These are phyloP conservation scores for Trypanosoma brucei DNA, from an alignment of 208 protist genomes.

Conservation along the genomic window DNA sequence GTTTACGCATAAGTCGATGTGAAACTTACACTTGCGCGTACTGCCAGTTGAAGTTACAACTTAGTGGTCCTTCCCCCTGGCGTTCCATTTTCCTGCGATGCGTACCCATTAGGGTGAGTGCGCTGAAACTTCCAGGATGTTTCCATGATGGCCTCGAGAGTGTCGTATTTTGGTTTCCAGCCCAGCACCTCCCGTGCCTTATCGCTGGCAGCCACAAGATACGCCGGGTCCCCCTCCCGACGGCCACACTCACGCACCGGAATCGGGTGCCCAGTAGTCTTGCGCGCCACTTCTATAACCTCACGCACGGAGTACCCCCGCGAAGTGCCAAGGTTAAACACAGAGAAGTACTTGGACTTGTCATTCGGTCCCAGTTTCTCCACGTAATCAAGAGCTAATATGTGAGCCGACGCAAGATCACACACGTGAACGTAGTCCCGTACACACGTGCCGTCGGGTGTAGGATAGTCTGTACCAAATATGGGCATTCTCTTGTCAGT, in stretches of 20 bases:
- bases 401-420: slow-evolving; percentile 94
- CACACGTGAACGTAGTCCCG: slow-evolving; percentile 99
- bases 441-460: slow-evolving; percentile 93
- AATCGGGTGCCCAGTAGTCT: slow-evolving; percentile 89
- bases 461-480: slow-evolving; percentile 93
- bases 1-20: too few species aligned
- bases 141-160: slow-evolving; percentile 74
- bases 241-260: slow-evolving; percentile 66
- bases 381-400: slow-evolving; percentile 86
- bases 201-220: slow-evolving; percentile 66
- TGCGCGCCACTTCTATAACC: slow-evolving; percentile 90
- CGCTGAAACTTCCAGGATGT: slow-evolving; percentile 78
- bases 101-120: slow-evolving; percentile 47
- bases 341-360: slow-evolving; percentile 52
- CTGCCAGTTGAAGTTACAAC: too few species aligned
- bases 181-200: slow-evolving; percentile 58
- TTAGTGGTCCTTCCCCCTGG: too few species aligned
- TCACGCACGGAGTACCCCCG: slow-evolving; percentile 93
- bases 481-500: slow-evolving; percentile 62
- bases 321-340: slow-evolving; percentile 96
- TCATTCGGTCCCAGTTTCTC: slow-evolving; percentile 31
- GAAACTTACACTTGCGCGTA: too few species aligned
- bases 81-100: not conserved
- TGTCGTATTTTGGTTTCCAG: slow-evolving; percentile 72
- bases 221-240: slow-evolving; percentile 65